Evolutionary conservation across 2,329 filamentous ascomycete species (phyloP).

Genomic region (Hypoxylon sp.): DNA sequence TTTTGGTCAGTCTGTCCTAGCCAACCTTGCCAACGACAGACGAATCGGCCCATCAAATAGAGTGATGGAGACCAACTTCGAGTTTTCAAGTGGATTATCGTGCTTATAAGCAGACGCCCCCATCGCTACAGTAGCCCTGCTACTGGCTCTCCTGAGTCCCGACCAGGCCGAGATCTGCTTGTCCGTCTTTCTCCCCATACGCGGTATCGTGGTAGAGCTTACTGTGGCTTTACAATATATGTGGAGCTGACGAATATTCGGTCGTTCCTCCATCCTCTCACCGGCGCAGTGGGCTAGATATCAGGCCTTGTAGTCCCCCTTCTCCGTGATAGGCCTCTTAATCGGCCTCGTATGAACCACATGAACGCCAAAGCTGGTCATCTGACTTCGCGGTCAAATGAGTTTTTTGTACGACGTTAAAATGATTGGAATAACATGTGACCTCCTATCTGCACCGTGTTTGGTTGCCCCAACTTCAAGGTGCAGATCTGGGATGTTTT

Average conservation of each 20-base stretch:
- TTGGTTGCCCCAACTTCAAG: conserved; percentile 1
- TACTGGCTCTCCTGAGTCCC: conserved; percentile 23
- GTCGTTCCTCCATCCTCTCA: conserved; percentile 18
- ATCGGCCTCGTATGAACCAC: conserved; percentile 23
- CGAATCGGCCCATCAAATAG: conserved; percentile 13
- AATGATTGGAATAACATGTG: conserved; percentile 24
- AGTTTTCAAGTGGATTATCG: conserved; percentile 33
- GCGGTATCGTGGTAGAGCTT: conserved; percentile 16
- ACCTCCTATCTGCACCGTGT: conserved; percentile 7
- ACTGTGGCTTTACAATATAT: conserved; percentile 5
- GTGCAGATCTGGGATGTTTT: conserved; percentile 5
- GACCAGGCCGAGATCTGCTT: conserved; percentile 22
- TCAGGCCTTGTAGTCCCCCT: conserved; percentile 6
- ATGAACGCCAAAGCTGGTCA: conserved; percentile 22
- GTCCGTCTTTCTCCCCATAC: conserved; percentile 13
- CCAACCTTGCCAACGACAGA: conserved; percentile 30
- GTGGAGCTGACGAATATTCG: conserved; percentile 17
- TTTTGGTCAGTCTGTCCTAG: conserved; percentile 22
- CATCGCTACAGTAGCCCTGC: conserved; percentile 14
- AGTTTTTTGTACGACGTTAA: conserved; percentile 16
- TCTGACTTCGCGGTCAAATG: conserved; percentile 24
- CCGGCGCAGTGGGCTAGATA: conserved; percentile 14
- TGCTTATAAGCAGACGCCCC: conserved; percentile 32
- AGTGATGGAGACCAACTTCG: conserved; percentile 19
- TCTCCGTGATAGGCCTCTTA: conserved; percentile 20